Base-by-base conservation (phyloP, 164 flowering plant species). In the Umbilicus rupestris region DNA sequence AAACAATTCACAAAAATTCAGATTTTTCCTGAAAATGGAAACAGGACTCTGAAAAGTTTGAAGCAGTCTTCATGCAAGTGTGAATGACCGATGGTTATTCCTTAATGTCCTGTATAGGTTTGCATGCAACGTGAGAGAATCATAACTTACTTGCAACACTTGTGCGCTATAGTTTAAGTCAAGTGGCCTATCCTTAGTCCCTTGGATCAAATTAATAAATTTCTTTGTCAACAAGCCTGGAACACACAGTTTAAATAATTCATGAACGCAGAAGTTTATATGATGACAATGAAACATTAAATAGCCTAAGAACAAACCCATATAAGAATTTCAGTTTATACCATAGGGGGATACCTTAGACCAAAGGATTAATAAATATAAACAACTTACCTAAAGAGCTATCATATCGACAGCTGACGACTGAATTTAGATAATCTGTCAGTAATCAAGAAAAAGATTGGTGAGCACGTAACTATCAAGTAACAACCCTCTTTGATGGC, bases 301-400 rank as follows among this genome's bases (percentile, higher is more conserved):
- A 58, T 44, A 3, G 24, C 46, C n/a, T 35, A 29, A 44, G 63
- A 19, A 30, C 50, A 1, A 7, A 50, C 11, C 15, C 16, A 12
- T 24, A 22, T 10, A 52, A n/a, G 24, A 20, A 24, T 16, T 44
- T 11, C 15, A 28, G 16, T 33, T 22, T 30, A 66, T 37, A 50
- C n/a, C 17, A 30, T 24, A 52, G 3, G 16, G 5, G 30, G 22
- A 22, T 22, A 46, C 8, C 2, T 15, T 19, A 17, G 28, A 5
- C 22, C 30, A 22, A 22, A 37, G 37, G 22, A 35, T 35, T 35
- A 39, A 10, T 30, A 68, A 2, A 37, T 37, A 33, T 42, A 8
- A 19, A 24, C 57, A 22, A 58, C 76, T 69, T 73, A 85, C 87
- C 84, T 71, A 85, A 64, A 63, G 89, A 85, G 69, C 83, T 85